These are phyloP conservation scores for Oxyria digyna DNA, from an alignment of 148 eudicot species.

Conservation along the genomic window DNA sequence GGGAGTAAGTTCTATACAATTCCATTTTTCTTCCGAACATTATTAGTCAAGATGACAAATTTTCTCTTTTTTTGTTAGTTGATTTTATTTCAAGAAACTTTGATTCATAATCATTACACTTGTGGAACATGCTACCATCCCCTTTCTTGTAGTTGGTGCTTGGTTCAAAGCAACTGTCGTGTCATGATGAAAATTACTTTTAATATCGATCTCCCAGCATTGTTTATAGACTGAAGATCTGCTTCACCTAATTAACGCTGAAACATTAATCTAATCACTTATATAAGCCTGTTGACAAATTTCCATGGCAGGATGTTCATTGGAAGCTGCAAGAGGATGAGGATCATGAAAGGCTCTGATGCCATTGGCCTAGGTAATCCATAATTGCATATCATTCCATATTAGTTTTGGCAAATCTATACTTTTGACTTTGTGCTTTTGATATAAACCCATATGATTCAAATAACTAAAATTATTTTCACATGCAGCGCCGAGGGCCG, in stretches of 20 bases:
- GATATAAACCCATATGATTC: neutral
- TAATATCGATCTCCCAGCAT: no score
- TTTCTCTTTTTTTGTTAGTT: no score
- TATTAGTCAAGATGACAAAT: no score
- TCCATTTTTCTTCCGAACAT: no score
- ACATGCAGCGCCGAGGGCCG: constrained; percentile 31
- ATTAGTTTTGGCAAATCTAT: neutral
- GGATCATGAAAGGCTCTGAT: constrained; percentile 27
- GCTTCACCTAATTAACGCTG: neutral
- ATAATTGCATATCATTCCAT: neutral
- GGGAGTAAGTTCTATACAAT: constrained; percentile 66
- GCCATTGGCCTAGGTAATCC: constrained; percentile 23
- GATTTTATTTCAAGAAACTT: no score
- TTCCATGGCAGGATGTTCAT: constrained; percentile 16
- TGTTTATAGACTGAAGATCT: neutral
- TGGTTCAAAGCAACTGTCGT: neutral
- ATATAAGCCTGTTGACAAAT: neutral
- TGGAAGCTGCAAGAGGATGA: constrained; percentile 18
- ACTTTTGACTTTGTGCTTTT: no score
- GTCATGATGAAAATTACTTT: neutral
- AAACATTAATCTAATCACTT: neutral
- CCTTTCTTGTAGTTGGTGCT: neutral
- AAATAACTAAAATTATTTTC: neutral
- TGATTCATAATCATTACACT: no score
- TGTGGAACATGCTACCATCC: no score